Base-by-base conservation (phyloP, 192 early-diverging fungal species). In the Coemansia aciculifera region DNA sequence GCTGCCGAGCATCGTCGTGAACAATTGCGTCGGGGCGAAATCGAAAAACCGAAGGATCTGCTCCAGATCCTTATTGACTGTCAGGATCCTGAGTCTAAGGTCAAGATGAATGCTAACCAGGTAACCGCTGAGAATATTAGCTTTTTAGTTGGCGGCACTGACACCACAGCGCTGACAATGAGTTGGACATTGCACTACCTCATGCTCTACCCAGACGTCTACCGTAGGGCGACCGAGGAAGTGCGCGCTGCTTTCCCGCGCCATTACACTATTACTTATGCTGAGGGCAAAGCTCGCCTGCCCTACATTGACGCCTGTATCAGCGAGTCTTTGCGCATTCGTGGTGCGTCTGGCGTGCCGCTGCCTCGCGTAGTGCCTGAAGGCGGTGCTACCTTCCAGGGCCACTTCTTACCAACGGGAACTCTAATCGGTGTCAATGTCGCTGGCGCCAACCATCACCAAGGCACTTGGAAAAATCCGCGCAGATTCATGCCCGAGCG, bases 271-370 rank as follows among this genome's bases (percentile, higher is more conserved):
- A 80, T 84, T 19, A 64, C 49, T 0, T 84, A 74, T 37, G 62
- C 62, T 12, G 72, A 77, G 42, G 71, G 67, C 48, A 78, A 75
- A 54, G 52, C 62, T 0, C 42, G 56, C 5, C 36, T 80, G 12
- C 72, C 78, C 23, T 84, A 78, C 19, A 12, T 84, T 13, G 74
- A 80, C 31, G 83, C 78, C 0, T 75, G 75, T 40, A 74, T 84
- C 34, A 67, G 74, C 66, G 83, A 84, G 56, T 67, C 78, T 2
- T 5, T 84, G 66, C 64, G 83, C 5, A 64, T 84, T 12, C 68
- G 60, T 1, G 62, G 67, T 0, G 74, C 67, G 1, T 60, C 72
- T 10, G 73, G 73, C n/a, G 32, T 64, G 0, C 42, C 57, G 11
- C 49, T 78, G 9, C 65, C 66, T 13, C 69, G 81, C 4, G 49